phyloP scores from a whole-genome alignment of 768 basidiomycete genomes.

The Neoboletus brunneissimus region DNA sequence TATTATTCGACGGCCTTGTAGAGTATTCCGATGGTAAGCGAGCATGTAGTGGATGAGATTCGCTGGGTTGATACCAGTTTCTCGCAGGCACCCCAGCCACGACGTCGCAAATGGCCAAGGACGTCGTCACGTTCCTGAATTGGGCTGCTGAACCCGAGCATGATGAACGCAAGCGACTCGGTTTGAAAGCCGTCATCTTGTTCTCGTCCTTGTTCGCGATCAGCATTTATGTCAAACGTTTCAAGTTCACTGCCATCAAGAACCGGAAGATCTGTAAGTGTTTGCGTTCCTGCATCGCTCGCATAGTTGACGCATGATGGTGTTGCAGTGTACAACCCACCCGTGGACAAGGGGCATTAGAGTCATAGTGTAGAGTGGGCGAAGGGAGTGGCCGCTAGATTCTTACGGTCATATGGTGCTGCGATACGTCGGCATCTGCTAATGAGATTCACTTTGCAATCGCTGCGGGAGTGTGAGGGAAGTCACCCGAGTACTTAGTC shows the following conservation, averaged over 20 bases:
- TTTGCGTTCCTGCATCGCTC: background rate
- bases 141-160: slow-evolving; percentile 99
- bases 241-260: slow-evolving; percentile 93
- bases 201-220: slow-evolving; percentile 81
- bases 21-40: slow-evolving; percentile 90
- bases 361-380: slow-evolving; percentile 8
- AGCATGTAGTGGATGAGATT: background rate
- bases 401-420: slow-evolving; percentile 26
- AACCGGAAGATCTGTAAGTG: slow-evolving; percentile 85
- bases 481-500: background rate
- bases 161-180: slow-evolving; percentile 96
- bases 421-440: slow-evolving; percentile 13
- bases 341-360: slow-evolving; percentile 35
- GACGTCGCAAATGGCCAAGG: slow-evolving; percentile 98
- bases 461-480: background rate
- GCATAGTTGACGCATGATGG: slow-evolving; percentile 5
- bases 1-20: slow-evolving; percentile 92
- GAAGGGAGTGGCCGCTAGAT: slow-evolving; percentile 19
- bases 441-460: slow-evolving; percentile 21
- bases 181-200: slow-evolving; percentile 92
- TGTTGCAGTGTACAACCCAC: slow-evolving; percentile 39
- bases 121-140: slow-evolving; percentile 90
- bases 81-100: slow-evolving; percentile 89
- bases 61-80: slow-evolving; percentile 6
- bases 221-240: slow-evolving; percentile 88